Percentiles rank a stretch among this genome's conserved stretches.
Conservation (phyloP, 768 basidiomycete genomes). For the Boletus sp. region DNA sequence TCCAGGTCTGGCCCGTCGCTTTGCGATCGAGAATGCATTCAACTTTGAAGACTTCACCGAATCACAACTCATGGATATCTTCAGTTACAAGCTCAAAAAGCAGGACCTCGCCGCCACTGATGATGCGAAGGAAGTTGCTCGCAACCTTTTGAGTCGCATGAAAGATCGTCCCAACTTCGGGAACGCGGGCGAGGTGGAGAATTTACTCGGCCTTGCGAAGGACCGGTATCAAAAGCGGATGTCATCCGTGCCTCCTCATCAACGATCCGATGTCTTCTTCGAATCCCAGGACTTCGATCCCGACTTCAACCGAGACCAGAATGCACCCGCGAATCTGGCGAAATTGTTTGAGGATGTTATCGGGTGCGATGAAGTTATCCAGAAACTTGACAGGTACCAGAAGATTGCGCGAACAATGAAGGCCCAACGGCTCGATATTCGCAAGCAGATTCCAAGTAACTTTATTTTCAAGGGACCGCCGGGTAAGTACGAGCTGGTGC, state of each 20-base stretch:
- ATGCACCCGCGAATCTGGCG: slow-evolving; percentile 49
- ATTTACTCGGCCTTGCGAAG: slow-evolving; percentile 53
- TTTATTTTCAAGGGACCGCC: slow-evolving; percentile 76
- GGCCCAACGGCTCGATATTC: slow-evolving; percentile 39
- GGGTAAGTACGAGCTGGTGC: slow-evolving; percentile 36
- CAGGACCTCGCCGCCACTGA: slow-evolving; percentile 59
- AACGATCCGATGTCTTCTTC: slow-evolving; percentile 30
- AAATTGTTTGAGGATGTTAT: slow-evolving; percentile 64
- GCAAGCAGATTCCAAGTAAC: slow-evolving; percentile 55
- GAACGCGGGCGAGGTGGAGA: slow-evolving; percentile 65
- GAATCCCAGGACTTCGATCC: slow-evolving; percentile 60
- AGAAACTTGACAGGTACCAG: slow-evolving; percentile 52
- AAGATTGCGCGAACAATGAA: slow-evolving; percentile 45
- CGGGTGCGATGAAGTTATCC: slow-evolving; percentile 54
- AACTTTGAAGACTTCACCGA: slow-evolving; percentile 65
- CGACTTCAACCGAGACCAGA: slow-evolving; percentile 48
- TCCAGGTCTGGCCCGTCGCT: slow-evolving; percentile 63
- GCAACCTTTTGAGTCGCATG: slow-evolving; percentile 40
- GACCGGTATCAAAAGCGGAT: slow-evolving; percentile 43
- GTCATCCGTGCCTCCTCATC: slow-evolving; percentile 19
- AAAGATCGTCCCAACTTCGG: slow-evolving; percentile 59
- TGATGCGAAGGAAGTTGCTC: slow-evolving; percentile 55
- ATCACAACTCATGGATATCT: slow-evolving; percentile 47
- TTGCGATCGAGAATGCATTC: slow-evolving; percentile 68
- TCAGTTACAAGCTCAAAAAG: slow-evolving; percentile 54